Evolutionary conservation across 2,329 filamentous ascomycete species (phyloP).

Genomic region (Hypoxylon sp.): DNA sequence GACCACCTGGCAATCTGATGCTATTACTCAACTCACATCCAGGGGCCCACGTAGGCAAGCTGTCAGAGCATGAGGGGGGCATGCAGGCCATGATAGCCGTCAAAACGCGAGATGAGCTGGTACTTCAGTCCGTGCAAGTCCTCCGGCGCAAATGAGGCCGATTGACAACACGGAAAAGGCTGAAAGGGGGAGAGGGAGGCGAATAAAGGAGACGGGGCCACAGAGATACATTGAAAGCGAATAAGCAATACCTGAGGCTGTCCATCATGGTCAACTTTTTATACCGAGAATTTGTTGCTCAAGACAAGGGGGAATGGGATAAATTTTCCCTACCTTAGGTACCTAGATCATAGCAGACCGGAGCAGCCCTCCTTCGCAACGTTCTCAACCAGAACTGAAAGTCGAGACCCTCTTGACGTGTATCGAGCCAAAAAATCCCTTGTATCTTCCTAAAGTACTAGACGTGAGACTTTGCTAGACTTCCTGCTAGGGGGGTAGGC

Average conservation of each 20-base stretch:
- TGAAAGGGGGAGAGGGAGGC: background rate
- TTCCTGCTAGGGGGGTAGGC: background rate
- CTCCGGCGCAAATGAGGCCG: background rate
- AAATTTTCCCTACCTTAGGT: no score
- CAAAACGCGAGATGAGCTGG: background rate
- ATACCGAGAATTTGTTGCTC: background rate
- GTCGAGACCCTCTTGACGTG: background rate
- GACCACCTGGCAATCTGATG: background rate
- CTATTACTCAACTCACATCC: background rate
- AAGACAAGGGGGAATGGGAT: background rate
- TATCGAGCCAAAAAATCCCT: background rate
- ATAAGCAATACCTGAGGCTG: background rate
- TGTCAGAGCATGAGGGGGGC: background rate
- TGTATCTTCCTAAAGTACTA: background rate
- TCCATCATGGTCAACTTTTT: background rate
- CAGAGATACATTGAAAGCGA: background rate
- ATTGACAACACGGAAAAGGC: background rate
- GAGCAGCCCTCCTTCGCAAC: no score
- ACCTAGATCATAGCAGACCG: no score
- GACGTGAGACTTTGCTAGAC: background rate
- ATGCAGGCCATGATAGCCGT: background rate
- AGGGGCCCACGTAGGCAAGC: background rate
- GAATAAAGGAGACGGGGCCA: background rate
- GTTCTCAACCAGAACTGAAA: no score
- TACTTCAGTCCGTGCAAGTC: background rate